Percentiles rank a stretch among this genome's conserved stretches.
Evolutionary conservation across 768 basidiomycete species (phyloP).

Genomic region (Amanita molliuscula): DNA sequence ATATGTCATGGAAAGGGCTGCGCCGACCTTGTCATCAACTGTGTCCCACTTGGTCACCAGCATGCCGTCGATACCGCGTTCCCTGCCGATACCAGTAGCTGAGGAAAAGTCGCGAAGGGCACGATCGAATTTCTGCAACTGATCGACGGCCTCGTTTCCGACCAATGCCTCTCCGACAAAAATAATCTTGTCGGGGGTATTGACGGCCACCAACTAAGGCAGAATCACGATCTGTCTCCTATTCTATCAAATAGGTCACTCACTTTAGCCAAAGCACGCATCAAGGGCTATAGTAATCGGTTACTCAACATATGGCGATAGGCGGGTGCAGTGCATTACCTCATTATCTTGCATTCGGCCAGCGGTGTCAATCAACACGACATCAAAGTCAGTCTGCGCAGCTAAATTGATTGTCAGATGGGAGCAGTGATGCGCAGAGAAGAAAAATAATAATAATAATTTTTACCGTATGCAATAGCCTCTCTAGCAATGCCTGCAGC

Average conservation of each 20-base stretch:
- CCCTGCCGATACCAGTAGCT: conserved; percentile 52
- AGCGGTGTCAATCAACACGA: conserved; percentile 95
- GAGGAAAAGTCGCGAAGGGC: conserved; percentile 88
- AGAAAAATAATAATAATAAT: too few relatives aligned
- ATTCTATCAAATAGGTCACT: conserved; percentile 7
- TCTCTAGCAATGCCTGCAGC: conserved; percentile 98
- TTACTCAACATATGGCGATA: background rate
- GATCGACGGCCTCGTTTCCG: conserved; percentile 98
- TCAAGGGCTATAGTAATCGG: conserved; percentile 56
- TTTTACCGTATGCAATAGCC: conserved; percentile 76
- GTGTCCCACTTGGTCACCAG: conserved; percentile 99
- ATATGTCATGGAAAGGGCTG: conserved; percentile 98
- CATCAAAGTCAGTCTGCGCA: conserved; percentile 74
- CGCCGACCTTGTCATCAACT: conserved; percentile 96
- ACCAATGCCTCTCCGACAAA: conserved; percentile 98
- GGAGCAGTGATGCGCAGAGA: background rate
- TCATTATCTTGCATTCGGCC: conserved; percentile 99
- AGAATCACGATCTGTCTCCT: background rate
- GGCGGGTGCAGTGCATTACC: conserved; percentile 30
- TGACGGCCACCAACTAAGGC: conserved; percentile 78
- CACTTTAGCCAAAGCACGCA: conserved; percentile 97
- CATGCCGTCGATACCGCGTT: conserved; percentile 96
- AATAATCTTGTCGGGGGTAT: conserved; percentile 93
- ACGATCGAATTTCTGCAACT: conserved; percentile 92
- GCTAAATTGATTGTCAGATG: background rate